Percentiles rank a stretch among this genome's conserved stretches.
These are phyloP conservation scores for Dendrobium catenatum DNA, from an alignment of 106 monocot species.

Conservation along the genomic window DNA sequence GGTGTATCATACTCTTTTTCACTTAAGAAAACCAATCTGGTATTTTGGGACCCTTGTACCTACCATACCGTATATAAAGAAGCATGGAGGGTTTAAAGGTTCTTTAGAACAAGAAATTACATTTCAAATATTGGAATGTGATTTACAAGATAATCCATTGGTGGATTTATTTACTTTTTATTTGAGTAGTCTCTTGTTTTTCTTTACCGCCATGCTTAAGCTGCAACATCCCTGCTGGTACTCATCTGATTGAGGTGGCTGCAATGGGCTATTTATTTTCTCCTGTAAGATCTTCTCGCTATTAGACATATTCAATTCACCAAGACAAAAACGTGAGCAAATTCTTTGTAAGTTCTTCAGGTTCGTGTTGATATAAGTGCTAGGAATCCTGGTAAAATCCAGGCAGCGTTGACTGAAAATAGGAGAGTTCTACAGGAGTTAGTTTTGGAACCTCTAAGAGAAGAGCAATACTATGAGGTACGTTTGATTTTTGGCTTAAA, in stretches of 20 bases:
- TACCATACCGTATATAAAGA: not conserved
- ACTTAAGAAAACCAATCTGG: not conserved
- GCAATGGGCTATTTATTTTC: slow-evolving; percentile 92
- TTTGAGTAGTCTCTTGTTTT: not conserved
- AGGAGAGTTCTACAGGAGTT: slow-evolving; percentile 66
- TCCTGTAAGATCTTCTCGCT: slow-evolving; percentile 39
- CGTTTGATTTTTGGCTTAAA: not conserved
- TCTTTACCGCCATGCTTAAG: slow-evolving; percentile 45
- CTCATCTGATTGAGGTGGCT: slow-evolving; percentile 93
- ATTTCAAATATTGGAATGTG: not conserved
- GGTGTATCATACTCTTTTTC: not conserved
- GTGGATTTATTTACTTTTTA: not conserved
- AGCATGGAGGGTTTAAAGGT: not conserved
- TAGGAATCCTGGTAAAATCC: slow-evolving; percentile 87
- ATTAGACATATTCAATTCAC: slow-evolving; percentile 7
- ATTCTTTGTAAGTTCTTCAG: slow-evolving; percentile 26
- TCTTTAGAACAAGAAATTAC: not conserved
- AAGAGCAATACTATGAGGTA: slow-evolving; percentile 97
- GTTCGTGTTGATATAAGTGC: slow-evolving; percentile 98
- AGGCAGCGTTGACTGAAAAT: slow-evolving; percentile 90
- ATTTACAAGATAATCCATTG: not conserved
- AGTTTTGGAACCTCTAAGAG: slow-evolving; percentile 81
- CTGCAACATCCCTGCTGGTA: slow-evolving; percentile 88
- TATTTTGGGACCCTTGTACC: not conserved
- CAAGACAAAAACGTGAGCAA: not conserved